These are phyloP conservation scores for Lactifluus echinatus DNA, from an alignment of 768 basidiomycete species.

Conservation along the genomic window DNA sequence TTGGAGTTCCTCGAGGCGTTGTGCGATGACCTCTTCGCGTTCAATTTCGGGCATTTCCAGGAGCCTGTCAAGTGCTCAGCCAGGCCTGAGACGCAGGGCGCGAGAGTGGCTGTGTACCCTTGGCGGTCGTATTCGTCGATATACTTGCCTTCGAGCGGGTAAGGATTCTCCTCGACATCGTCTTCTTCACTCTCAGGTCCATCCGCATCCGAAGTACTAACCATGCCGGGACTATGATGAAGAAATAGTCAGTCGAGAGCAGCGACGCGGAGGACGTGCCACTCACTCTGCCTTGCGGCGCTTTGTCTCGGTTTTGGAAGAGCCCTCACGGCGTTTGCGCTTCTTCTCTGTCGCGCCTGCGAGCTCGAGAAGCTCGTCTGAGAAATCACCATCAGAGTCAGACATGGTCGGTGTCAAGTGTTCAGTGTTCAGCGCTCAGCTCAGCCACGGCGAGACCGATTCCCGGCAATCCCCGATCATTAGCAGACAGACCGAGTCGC, in stretches of 20 bases:
- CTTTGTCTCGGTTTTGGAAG: slow-evolving; percentile 42
- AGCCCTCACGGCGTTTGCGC: slow-evolving; percentile 47
- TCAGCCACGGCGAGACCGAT: no score
- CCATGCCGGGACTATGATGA: background rate
- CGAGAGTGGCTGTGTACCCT: slow-evolving; percentile 38
- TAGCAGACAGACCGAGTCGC: background rate
- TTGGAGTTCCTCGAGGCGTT: slow-evolving; percentile 75
- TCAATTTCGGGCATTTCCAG: slow-evolving; percentile 78
- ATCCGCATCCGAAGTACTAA: slow-evolving; percentile 42
- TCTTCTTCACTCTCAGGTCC: slow-evolving; percentile 55
- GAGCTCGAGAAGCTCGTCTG: slow-evolving; percentile 74
- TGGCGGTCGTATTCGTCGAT: slow-evolving; percentile 76
- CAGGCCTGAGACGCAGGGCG: slow-evolving; percentile 19
- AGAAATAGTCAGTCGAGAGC: background rate
- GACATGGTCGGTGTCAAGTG: slow-evolving; percentile 31
- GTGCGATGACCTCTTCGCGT: slow-evolving; percentile 77
- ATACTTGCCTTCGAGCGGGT: slow-evolving; percentile 89
- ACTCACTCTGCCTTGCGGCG: slow-evolving; percentile 70
- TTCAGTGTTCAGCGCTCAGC: no score
- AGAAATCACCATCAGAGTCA: slow-evolving; percentile 43
- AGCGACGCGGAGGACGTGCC: background rate
- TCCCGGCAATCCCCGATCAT: slow-evolving; percentile 1
- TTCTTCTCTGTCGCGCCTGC: slow-evolving; percentile 63
- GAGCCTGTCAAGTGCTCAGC: slow-evolving; percentile 40
- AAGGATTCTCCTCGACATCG: slow-evolving; percentile 51